Evolutionary conservation across 1,139 yeast species (phyloP).

Genomic region (Meyerozyma carpophila): DNA sequence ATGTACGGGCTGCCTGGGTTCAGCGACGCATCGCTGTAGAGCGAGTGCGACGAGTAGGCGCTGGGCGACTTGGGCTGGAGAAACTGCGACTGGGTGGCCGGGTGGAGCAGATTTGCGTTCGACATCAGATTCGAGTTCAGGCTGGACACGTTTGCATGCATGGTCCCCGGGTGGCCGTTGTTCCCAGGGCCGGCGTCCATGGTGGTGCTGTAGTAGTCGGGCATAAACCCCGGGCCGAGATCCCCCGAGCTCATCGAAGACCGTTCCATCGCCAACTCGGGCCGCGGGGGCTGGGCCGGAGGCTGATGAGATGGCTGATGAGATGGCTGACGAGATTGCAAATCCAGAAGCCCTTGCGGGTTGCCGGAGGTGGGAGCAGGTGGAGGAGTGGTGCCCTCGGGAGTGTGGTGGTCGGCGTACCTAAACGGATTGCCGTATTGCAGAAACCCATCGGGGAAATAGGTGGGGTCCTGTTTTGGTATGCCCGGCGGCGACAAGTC

Average conservation of each 20-base stretch:
- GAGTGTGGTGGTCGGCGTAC: not conserved
- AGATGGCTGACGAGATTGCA: not conserved
- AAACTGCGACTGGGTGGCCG: not conserved
- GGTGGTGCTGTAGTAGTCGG: not conserved
- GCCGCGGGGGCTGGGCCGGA: not conserved
- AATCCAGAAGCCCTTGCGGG: not conserved
- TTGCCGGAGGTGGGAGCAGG: not conserved
- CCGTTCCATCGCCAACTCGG: too few species aligned
- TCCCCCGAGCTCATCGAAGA: too few species aligned
- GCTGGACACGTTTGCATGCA: too few species aligned
- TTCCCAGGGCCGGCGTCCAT: not conserved
- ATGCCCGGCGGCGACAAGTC: constrained; percentile 3
- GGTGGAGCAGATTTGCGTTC: not conserved
- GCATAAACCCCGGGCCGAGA: not conserved
- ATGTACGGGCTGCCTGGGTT: constrained; percentile 36
- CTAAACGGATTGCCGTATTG: not conserved
- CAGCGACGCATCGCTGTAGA: constrained; percentile 33
- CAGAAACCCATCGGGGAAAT: not conserved
- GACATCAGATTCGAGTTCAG: not conserved
- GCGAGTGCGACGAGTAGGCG: constrained; percentile 18
- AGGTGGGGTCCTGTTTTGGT: not conserved
- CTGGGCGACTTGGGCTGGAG: constrained; percentile 3
- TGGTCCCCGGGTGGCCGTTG: too few species aligned
- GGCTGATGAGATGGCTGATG: not conserved
- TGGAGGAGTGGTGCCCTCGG: not conserved